phyloP scores from a whole-genome alignment of 2,329 filamentous ascomycete species.

The Aureobasidium sp. region DNA sequence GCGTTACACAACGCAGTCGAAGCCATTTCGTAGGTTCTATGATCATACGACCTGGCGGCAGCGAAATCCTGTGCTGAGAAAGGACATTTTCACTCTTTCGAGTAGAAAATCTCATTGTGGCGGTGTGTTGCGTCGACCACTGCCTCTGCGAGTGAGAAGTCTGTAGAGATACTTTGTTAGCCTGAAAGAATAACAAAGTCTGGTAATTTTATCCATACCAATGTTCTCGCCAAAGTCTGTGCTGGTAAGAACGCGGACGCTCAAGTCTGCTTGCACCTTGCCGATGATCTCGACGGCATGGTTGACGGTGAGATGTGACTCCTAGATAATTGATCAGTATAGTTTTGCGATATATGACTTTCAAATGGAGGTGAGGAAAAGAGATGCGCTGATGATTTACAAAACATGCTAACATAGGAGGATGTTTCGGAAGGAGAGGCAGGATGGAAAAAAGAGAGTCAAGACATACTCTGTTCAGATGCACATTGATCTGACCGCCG shows the following conservation, averaged over 20 bases:
- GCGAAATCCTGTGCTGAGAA: too few relatives aligned
- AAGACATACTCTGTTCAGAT: constrained; percentile 74
- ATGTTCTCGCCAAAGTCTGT: constrained; percentile 74
- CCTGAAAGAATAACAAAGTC: too few relatives aligned
- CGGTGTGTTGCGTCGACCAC: constrained; percentile 90
- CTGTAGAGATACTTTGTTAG: constrained; percentile 46
- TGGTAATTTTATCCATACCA: constrained; percentile 69
- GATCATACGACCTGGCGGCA: too few relatives aligned
- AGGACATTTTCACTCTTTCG: constrained; percentile 38
- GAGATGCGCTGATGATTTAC: too few relatives aligned
- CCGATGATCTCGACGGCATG: constrained; percentile 82
- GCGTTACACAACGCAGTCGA: too few relatives aligned
- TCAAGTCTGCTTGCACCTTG: constrained; percentile 79
- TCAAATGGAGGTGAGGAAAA: too few relatives aligned
- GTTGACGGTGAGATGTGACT: constrained; percentile 73
- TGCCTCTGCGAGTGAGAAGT: constrained; percentile 78
- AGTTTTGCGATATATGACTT: neutral
- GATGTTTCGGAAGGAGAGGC: too few relatives aligned
- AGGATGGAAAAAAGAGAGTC: neutral
- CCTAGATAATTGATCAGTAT: constrained; percentile 52
- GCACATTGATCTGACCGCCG: constrained; percentile 76
- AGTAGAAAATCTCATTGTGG: constrained; percentile 84
- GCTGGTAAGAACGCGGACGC: constrained; percentile 74
- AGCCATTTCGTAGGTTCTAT: too few relatives aligned
- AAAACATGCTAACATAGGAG: too few relatives aligned